These are phyloP conservation scores for Fusarium sp. DNA, from an alignment of 2,329 filamentous ascomycete genomes.

Conservation along the genomic window DNA sequence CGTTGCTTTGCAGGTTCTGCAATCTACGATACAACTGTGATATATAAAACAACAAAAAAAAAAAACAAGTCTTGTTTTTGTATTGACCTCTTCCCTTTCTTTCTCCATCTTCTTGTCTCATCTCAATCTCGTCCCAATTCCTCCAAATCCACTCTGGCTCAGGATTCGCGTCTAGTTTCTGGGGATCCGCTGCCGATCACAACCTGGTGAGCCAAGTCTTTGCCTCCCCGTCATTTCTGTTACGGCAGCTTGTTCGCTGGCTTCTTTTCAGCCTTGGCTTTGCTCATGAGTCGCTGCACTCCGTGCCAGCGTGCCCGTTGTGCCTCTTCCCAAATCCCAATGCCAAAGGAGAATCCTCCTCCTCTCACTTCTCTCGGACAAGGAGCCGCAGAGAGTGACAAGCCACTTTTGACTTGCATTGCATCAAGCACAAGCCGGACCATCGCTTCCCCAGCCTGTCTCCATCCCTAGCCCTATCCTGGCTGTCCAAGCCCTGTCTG, in stretches of 20 bases:
- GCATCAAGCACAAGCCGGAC: slow-evolving; percentile 12
- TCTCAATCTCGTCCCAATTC: slow-evolving; percentile 19
- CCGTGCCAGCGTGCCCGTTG: not conserved
- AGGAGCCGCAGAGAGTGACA: slow-evolving; percentile 18
- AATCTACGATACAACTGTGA: not conserved
- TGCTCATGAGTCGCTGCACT: slow-evolving; percentile 16
- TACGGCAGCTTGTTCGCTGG: slow-evolving; percentile 18
- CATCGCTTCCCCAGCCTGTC: not conserved
- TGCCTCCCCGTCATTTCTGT: slow-evolving; percentile 22
- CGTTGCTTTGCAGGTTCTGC: too few species aligned
- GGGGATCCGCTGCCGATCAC: slow-evolving; percentile 39
- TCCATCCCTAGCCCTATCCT: not conserved
- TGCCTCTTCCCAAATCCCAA: slow-evolving; percentile 2
- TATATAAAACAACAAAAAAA: too few species aligned
- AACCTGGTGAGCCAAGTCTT: slow-evolving; percentile 40
- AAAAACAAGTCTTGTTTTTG: not conserved
- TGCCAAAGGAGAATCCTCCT: not conserved
- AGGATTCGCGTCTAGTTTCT: slow-evolving; percentile 14
- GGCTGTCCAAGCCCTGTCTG: slow-evolving; percentile 14
- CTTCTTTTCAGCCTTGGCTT: slow-evolving; percentile 20
- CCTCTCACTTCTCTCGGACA: slow-evolving; percentile 12
- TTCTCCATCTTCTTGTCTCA: slow-evolving; percentile 7
- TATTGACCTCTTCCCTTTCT: not conserved
- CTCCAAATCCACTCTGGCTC: slow-evolving; percentile 27
- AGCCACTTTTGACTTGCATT: slow-evolving; percentile 22